Evolutionary conservation across 1,284 basidiomycete species (phyloP).

Genomic region (Neotropicomus parvogracilis): DNA sequence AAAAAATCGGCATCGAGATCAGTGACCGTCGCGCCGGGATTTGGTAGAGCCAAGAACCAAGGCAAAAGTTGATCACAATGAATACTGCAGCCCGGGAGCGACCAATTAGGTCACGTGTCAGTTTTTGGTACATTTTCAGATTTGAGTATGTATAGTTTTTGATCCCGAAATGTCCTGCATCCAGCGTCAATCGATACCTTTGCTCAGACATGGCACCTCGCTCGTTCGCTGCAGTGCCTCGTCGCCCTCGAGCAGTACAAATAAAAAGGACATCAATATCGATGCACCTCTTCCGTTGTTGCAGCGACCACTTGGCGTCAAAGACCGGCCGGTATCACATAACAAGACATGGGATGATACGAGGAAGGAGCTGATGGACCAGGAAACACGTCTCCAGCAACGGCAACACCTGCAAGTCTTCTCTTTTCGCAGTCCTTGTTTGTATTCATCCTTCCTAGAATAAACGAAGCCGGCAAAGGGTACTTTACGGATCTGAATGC

Average conservation of each 20-base stretch:
- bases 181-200: conserved; percentile 9
- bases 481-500: conserved; percentile 91
- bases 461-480: conserved; percentile 83
- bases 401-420: conserved; percentile 70
- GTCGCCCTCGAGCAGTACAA: conserved; percentile 17
- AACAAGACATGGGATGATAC: conserved; percentile 63
- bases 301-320: conserved; percentile 65
- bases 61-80: too few relatives aligned
- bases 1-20: too few relatives aligned
- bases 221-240: conserved; percentile 25
- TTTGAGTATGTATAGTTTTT: neutral
- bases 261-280: neutral
- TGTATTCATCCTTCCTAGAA: conserved; percentile 42
- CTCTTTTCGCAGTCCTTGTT: neutral
- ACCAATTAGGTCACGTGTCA: neutral
- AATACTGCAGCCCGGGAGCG: too few relatives aligned
- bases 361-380: conserved; percentile 69
- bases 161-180: conserved; percentile 24
- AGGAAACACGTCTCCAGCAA: conserved; percentile 68
- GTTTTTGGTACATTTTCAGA: neutral
- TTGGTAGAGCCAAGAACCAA: too few relatives aligned
- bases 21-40: too few relatives aligned
- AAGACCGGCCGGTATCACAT: conserved; percentile 64
- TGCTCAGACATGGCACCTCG: conserved; percentile 9
- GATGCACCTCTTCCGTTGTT: conserved; percentile 50